Evolutionary conservation across 441 rosid genomes (phyloP).

Genomic region (Gossypium aridum): DNA sequence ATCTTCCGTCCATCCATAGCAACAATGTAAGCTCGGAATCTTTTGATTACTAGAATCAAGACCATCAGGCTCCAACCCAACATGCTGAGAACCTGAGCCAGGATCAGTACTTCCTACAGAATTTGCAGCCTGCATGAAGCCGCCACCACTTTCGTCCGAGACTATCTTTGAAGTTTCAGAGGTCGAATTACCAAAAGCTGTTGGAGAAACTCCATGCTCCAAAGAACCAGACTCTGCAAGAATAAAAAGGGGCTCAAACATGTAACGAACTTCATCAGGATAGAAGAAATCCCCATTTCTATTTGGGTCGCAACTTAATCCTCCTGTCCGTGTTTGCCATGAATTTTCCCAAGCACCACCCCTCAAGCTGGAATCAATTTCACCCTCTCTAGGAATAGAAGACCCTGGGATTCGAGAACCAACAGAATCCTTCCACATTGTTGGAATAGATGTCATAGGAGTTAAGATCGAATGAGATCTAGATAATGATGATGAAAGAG

Average conservation of each 20-base stretch:
- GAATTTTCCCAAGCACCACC: slow-evolving; percentile 82
- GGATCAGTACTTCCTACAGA: slow-evolving; percentile 53
- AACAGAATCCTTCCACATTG: slow-evolving; percentile 91
- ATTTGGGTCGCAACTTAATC: slow-evolving; percentile 68
- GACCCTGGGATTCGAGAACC: slow-evolving; percentile 82
- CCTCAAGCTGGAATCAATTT: slow-evolving; percentile 82
- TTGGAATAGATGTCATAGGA: slow-evolving; percentile 60
- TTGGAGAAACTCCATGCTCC: slow-evolving; percentile 73
- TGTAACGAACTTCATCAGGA: slow-evolving; percentile 65
- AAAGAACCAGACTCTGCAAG: slow-evolving; percentile 97
- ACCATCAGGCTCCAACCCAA: slow-evolving; percentile 62
- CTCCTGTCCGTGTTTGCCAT: slow-evolving; percentile 88
- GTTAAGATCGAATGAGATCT: slow-evolving; percentile 64
- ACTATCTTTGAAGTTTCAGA: slow-evolving; percentile 57
- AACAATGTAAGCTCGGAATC: slow-evolving; percentile 89
- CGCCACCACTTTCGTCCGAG: slow-evolving; percentile 65
- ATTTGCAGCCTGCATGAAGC: slow-evolving; percentile 49
- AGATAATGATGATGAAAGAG: slow-evolving; percentile 54
- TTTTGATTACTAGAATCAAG: slow-evolving; percentile 50
- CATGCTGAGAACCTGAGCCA: slow-evolving; percentile 69
- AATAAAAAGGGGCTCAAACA: slow-evolving; percentile 98
- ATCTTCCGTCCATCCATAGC: slow-evolving; percentile 99
- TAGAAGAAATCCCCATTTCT: slow-evolving; percentile 70
- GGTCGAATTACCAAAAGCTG: slow-evolving; percentile 41
- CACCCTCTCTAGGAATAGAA: slow-evolving; percentile 85